phyloP scores from a whole-genome alignment of 75 land plant species.

The Azolla pinnata region DNA sequence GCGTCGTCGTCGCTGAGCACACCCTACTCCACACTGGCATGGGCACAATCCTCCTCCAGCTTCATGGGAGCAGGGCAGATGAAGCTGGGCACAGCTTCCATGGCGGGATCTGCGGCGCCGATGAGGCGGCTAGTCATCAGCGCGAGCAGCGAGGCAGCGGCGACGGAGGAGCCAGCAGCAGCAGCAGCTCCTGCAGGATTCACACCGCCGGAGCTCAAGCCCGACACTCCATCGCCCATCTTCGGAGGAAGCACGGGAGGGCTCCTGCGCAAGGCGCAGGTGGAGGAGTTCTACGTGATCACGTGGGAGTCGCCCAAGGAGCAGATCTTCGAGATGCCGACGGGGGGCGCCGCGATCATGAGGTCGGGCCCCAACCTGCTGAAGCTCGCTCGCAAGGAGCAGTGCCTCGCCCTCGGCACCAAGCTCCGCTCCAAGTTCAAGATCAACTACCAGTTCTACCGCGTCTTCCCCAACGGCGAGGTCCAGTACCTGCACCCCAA shows the following conservation, averaged over 20 bases:
- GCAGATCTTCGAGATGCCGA: constrained; percentile 81
- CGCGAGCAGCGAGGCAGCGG: too few relatives aligned
- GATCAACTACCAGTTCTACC: constrained; percentile 90
- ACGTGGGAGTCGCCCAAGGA: constrained; percentile 91
- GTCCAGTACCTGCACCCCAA: constrained; percentile 92
- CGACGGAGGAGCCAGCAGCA: constrained; percentile 18
- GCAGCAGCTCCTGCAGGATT: constrained; percentile 85
- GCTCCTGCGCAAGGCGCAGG: constrained; percentile 78
- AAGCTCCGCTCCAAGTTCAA: constrained; percentile 77
- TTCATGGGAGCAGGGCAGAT: too few relatives aligned
- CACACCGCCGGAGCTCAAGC: constrained; percentile 76
- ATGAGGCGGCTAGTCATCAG: constrained; percentile 5
- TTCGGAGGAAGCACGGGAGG: constrained; percentile 92
- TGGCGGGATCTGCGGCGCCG: not conserved
- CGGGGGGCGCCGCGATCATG: constrained; percentile 94
- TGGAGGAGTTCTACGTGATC: constrained; percentile 87
- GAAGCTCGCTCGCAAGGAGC: constrained; percentile 87
- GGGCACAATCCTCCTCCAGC: too few relatives aligned
- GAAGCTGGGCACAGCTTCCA: too few relatives aligned
- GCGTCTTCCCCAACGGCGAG: constrained; percentile 92
- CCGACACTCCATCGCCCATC: constrained; percentile 83
- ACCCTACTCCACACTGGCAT: too few relatives aligned
- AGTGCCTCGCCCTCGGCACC: constrained; percentile 83
- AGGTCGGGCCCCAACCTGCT: constrained; percentile 74
- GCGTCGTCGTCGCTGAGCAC: too few relatives aligned